These are phyloP conservation scores for Cochlearia excelsa DNA, from an alignment of 345 rosid species.

Conservation along the genomic window DNA sequence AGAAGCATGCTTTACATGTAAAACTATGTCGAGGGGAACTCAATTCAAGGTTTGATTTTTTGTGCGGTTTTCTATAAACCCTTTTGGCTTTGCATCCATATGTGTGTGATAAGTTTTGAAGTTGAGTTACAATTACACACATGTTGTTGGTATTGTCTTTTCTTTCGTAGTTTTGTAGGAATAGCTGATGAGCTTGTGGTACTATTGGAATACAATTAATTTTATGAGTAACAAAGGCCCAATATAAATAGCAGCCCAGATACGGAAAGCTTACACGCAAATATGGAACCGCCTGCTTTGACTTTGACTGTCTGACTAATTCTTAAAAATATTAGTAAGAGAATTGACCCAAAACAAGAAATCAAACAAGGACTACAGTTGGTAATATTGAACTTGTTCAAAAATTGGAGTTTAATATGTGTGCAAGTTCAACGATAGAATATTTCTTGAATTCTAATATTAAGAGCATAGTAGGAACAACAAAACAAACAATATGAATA, in stretches of 20 bases:
- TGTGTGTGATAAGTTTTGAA: background rate
- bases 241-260: constrained; percentile 3
- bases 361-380: constrained; percentile 24
- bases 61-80: no score
- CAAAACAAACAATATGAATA: background rate
- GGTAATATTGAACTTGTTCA: constrained; percentile 1
- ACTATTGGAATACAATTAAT: background rate
- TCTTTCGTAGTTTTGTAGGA: no score
- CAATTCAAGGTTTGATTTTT: no score
- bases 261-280: background rate
- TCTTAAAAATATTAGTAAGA: background rate
- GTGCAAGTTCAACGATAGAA: no score
- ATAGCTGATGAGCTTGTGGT: background rate
- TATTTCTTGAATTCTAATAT: background rate
- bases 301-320: constrained; percentile 24
- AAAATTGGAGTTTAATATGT: no score
- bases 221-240: constrained; percentile 1
- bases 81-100: no score
- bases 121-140: background rate
- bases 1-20: no score
- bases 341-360: background rate
- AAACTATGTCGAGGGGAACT: no score
- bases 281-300: constrained; percentile 20
- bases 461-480: background rate
- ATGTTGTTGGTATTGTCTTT: no score